Evolutionary conservation across 129 eudicot species (phyloP), one percentile per base, ranked within the genome.

Genomic region (Oenanthe sinensis): DNA sequence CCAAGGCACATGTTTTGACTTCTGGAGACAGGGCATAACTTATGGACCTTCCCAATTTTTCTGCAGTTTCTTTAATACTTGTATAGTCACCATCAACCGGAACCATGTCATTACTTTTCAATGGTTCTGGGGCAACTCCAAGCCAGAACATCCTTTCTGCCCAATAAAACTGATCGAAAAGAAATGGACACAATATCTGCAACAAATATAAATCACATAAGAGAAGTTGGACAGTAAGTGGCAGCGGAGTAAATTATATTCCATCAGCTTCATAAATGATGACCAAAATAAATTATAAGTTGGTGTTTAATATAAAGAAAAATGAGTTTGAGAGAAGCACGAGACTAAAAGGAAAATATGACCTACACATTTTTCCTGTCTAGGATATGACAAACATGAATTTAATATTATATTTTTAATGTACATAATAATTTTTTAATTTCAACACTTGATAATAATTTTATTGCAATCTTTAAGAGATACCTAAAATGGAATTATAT

Each of bases 71-170:
- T 74, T 55, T 84, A 62, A 87, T 84, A 83, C 84, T 82, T 43
- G 48, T 16, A 26, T 87, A 88, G 50, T 91, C 90, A 74, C 86
- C 86, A 63, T 82, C 76, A 72, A 86, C 91, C 2, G 97, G 92
- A 74, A 95, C 75, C 87, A 95, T 70, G 45, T 87, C 87, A 58
- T 77, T 78, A 75, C 90, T 86, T 63, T 90, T 88, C 47, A 95
- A 81, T 70, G 97, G 96, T 84, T 91, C 91, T 10, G 98, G 89
- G 33, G 91, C 83, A 85, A 95, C 98, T 77, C 96, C 98, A 50
- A 95, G 86, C 98, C 98, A 91, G 81, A 83, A 95, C 97, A 90
- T 91, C 78, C 94, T 95, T 75, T 95, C 98, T 74, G 97, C 98
- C 98, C 98, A 95, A 78, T 95, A 95, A 83, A 90, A 90, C 50